phyloP scores from a whole-genome alignment of 164 flowering plant genomes.

The Nymphaea thermarum region DNA sequence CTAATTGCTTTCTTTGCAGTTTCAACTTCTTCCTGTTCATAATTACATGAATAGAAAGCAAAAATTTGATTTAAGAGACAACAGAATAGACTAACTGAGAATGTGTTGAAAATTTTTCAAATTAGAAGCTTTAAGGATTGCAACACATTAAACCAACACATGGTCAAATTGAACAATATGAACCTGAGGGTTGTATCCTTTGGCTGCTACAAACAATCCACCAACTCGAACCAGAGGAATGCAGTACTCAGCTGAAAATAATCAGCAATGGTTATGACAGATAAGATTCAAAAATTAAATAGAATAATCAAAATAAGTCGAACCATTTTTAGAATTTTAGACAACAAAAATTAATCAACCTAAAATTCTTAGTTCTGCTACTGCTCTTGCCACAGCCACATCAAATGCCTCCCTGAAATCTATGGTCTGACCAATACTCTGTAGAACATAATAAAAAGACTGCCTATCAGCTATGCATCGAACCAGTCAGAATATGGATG shows the following conservation, averaged over 20 bases:
- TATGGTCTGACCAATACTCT: constrained; percentile 57
- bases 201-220: constrained; percentile 91
- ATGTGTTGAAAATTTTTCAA: no score
- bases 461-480: no score
- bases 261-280: background rate
- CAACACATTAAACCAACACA: no score
- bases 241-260: constrained; percentile 70
- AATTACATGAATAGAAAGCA: background rate
- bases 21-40: constrained; percentile 53
- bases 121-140: no score
- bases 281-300: background rate
- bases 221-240: constrained; percentile 90
- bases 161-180: background rate
- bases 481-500: no score
- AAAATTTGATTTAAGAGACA: no score
- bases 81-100: no score
- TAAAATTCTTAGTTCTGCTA: constrained; percentile 88
- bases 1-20: constrained; percentile 65
- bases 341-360: constrained; percentile 23
- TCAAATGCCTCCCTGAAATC: constrained; percentile 73
- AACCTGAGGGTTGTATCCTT: constrained; percentile 90
- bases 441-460: constrained; percentile 20
- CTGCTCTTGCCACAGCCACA: constrained; percentile 94
- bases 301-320: background rate
- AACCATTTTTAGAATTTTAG: background rate